A percentile compares a stretch with the other conserved stretches of the same genome.
phyloP scores from a whole-genome alignment of 2,329 filamentous ascomycete genomes.

The Phialophora macrospora region DNA sequence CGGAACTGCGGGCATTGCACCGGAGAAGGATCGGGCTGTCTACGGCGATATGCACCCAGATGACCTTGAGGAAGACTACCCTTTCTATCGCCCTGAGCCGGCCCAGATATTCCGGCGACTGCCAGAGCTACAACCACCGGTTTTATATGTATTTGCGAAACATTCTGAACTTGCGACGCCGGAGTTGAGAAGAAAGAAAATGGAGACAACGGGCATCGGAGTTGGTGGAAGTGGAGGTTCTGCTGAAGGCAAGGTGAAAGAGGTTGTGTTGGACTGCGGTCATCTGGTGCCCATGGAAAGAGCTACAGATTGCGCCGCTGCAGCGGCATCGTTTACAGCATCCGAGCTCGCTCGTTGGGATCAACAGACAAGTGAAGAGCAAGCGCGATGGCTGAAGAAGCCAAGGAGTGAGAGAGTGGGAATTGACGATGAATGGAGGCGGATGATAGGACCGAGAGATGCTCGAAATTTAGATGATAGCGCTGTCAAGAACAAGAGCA shows the following conservation, averaged over 20 bases:
- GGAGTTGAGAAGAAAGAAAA: constrained; percentile 48
- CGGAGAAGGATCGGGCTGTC: constrained; percentile 41
- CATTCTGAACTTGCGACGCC: constrained; percentile 49
- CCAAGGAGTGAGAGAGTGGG: constrained; percentile 27
- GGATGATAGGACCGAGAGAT: constrained; percentile 31
- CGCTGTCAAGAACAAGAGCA: background rate
- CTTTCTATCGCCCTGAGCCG: constrained; percentile 53
- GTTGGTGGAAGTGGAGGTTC: constrained; percentile 55
- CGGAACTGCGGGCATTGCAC: constrained; percentile 58
- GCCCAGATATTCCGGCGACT: constrained; percentile 47
- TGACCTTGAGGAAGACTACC: constrained; percentile 42
- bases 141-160: constrained; percentile 51
- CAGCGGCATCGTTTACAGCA: constrained; percentile 27
- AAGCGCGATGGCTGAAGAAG: constrained; percentile 29
- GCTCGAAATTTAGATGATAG: background rate
- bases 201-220: constrained; percentile 48
- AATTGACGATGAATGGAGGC: constrained; percentile 35
- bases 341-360: constrained; percentile 30
- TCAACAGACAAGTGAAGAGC: constrained; percentile 24
- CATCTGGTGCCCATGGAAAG: constrained; percentile 40
- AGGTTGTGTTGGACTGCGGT: constrained; percentile 33
- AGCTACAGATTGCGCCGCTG: constrained; percentile 35
- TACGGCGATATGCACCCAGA: constrained; percentile 52
- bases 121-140: constrained; percentile 50
- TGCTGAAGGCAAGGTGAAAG: constrained; percentile 52